Conservation (phyloP, 225 moss, liverwort and hornwort species). For the Ulota crispa region DNA sequence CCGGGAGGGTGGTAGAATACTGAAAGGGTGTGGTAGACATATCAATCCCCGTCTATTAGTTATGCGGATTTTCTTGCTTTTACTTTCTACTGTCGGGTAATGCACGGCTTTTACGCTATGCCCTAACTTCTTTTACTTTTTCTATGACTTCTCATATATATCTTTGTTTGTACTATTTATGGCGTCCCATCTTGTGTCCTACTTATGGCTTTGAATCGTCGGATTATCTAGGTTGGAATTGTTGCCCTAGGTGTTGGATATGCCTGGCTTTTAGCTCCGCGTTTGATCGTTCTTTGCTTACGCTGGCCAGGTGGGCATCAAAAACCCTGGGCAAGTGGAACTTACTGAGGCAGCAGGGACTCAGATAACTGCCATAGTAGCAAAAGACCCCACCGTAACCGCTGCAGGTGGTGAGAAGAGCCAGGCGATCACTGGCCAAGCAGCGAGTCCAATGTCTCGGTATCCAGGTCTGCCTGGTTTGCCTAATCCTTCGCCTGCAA, state of each 20-base stretch:
- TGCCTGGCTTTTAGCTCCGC: background rate
- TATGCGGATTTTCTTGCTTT: background rate
- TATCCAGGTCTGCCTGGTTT: conserved; percentile 32
- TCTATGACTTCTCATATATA: background rate
- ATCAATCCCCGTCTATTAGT: background rate
- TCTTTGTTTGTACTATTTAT: background rate
- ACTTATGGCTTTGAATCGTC: background rate
- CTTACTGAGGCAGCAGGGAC: conserved; percentile 41
- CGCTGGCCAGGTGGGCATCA: conserved; percentile 39
- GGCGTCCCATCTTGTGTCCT: background rate
- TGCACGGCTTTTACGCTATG: background rate
- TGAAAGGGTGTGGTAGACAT: too few species aligned
- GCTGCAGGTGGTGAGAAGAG: conserved; percentile 47
- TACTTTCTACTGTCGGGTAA: background rate
- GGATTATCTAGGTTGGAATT: conserved; percentile 4
- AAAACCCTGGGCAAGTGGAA: conserved; percentile 55
- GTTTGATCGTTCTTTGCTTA: conserved; percentile 3
- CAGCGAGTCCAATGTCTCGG: conserved; percentile 33
- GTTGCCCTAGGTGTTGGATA: background rate
- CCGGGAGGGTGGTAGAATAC: too few species aligned
- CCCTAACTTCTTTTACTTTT: background rate
- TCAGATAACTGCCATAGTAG: conserved; percentile 32
- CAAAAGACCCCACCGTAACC: conserved; percentile 37
- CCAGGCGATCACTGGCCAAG: conserved; percentile 34
- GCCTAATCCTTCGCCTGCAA: conserved; percentile 22